Evolutionary conservation across 257 asterid genomes (phyloP).

Genomic region (Solanum appendiculatum): DNA sequence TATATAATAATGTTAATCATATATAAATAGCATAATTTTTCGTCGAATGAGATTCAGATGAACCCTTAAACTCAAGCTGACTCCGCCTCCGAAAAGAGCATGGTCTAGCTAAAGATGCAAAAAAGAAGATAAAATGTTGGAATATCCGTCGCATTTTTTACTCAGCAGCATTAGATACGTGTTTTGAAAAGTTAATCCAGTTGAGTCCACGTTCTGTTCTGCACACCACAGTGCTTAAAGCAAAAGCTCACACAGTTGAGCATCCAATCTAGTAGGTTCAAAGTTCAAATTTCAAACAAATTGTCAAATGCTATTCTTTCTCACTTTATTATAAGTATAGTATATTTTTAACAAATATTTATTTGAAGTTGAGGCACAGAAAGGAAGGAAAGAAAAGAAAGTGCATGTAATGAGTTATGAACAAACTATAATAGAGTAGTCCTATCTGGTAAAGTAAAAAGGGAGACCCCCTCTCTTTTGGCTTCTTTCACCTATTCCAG

Average conservation of each 20-base stretch:
- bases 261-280: not conserved
- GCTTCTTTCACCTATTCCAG: not conserved
- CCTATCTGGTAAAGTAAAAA: not conserved
- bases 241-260: not conserved
- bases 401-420: not conserved
- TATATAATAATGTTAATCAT: too few species aligned
- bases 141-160: not conserved
- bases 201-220: not conserved
- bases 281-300: not conserved
- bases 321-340: too few species aligned
- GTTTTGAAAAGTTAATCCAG: not conserved
- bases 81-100: too few species aligned
- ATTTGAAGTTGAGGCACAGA: not conserved
- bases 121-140: not conserved
- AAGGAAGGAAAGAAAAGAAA: not conserved
- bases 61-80: too few species aligned
- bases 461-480: not conserved
- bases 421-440: not conserved
- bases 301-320: not conserved
- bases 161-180: not conserved
- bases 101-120: not conserved
- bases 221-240: not conserved
- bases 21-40: too few species aligned
- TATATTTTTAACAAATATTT: not conserved
- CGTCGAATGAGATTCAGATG: too few species aligned